Conservation (phyloP, 768 basidiomycete species). For the Naganishia randhawae region DNA sequence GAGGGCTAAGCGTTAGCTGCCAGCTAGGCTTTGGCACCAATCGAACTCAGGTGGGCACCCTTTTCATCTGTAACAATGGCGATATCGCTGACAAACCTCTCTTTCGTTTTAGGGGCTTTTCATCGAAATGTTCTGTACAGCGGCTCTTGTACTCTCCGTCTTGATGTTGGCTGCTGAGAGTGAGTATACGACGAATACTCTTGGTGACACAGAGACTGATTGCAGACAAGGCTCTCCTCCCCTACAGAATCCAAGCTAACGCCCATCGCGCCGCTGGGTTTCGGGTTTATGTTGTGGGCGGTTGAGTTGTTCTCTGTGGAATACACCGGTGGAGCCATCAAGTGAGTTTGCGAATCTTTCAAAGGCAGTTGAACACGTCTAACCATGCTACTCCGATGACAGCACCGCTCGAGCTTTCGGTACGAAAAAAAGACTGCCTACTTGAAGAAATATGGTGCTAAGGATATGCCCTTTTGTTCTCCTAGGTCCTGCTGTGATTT, state of each 20-base stretch:
- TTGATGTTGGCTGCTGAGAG: slow-evolving; percentile 47
- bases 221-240: slow-evolving; percentile 27
- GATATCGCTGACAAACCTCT: not conserved
- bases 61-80: not conserved
- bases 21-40: slow-evolving; percentile 38
- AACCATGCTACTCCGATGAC: not conserved
- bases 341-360: slow-evolving; percentile 33
- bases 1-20: slow-evolving; percentile 33
- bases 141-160: slow-evolving; percentile 40
- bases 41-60: slow-evolving; percentile 24
- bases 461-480: not conserved
- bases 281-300: slow-evolving; percentile 43
- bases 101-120: slow-evolving; percentile 38
- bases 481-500: slow-evolving; percentile 35
- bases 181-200: not conserved
- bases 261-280: slow-evolving; percentile 43
- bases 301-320: slow-evolving; percentile 44
- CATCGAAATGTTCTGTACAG: slow-evolving; percentile 49
- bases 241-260: slow-evolving; percentile 31
- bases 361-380: not conserved
- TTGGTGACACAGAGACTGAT: slow-evolving; percentile 1
- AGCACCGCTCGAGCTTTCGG: slow-evolving; percentile 49
- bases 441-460: not conserved
- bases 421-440: not conserved
- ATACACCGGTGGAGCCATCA: slow-evolving; percentile 48